Evolutionary conservation across 257 asterid genomes (phyloP), one percentile per base, ranked within the genome.

Genomic region (Knoxia roxburghii): DNA sequence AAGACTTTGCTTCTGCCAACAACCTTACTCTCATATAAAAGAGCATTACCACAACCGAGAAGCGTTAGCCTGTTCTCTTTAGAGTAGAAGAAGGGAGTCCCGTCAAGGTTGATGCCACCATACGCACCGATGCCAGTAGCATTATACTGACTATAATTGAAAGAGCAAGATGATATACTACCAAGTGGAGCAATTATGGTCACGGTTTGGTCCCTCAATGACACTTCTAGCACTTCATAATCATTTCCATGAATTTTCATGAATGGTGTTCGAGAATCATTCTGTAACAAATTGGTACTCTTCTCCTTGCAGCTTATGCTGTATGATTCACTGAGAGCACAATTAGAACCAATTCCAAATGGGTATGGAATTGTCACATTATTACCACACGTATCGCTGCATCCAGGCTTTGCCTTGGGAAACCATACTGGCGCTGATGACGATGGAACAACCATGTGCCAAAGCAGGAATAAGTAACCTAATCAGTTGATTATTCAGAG

Each of bases 41-140:
- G 62, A 21, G 62, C 73, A n/a, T 76, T 76, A 0, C 80, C 80
- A 48, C 80, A 76, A 6, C 77, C 80, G 18, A 61, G 29, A 67
- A 76, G 48, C 48, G 63, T 53, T 32, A 76, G 48, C 21, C 68
- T 71, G 63, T 76, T 17, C 3, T 24, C 53, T 32, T 54, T 62
- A 0, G 73, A 54, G 46, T 57, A 66, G 15, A 50, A 71, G 15
- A 72, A 67, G 5, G 77, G 73, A 5, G 70, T 61, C 46, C 43
- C 57, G 10, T 65, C 59, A 9, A 76, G 68, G 60, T 41, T 39
- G 1, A 65, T 17, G 7, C 75, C 67, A 0, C 50, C 33, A 32
- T 58, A 58, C 43, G 40, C 54, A 24, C 53, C 53, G 18, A 17
- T 1, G 53, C 53, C 53, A 7, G n/a, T n/a, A n/a, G n/a, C 5